Conservation (phyloP, 768 basidiomycete species). For the Mycena rosella region DNA sequence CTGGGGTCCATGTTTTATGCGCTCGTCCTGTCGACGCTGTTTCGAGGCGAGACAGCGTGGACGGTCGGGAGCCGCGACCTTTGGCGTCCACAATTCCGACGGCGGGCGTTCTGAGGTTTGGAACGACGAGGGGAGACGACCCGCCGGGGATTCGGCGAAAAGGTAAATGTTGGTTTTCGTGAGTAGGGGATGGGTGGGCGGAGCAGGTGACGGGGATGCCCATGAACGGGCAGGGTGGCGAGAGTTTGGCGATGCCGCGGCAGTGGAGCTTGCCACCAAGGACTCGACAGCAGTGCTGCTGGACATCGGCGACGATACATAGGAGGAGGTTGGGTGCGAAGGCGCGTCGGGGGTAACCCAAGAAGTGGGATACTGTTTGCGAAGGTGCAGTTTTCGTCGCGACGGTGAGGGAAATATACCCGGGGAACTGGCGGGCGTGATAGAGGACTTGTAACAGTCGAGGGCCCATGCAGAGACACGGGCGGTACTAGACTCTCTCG, state of each 20-base stretch:
- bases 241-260: slow-evolving; percentile 9
- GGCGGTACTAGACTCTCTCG: background rate
- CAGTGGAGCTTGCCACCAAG: slow-evolving; percentile 3
- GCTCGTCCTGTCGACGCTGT: slow-evolving; percentile 4
- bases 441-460: slow-evolving; percentile 30
- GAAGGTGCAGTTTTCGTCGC: slow-evolving; percentile 29
- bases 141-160: slow-evolving; percentile 5
- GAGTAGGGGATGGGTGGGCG: slow-evolving; percentile 8
- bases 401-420: slow-evolving; percentile 17
- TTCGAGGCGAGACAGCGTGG: background rate
- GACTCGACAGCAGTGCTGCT: slow-evolving; percentile 24
- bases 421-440: slow-evolving; percentile 10
- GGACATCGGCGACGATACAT: slow-evolving; percentile 23
- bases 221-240: slow-evolving; percentile 9
- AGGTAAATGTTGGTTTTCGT: slow-evolving; percentile 25
- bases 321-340: background rate
- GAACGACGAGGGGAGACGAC: background rate
- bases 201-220: slow-evolving; percentile 11
- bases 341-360: slow-evolving; percentile 16
- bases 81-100: background rate
- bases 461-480: slow-evolving; percentile 32
- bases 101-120: slow-evolving; percentile 5
- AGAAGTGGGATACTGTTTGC: slow-evolving; percentile 25
- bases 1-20: background rate
- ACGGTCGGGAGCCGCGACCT: background rate